A percentile compares a stretch with the other conserved stretches of the same genome.
Evolutionary conservation across 2,329 filamentous ascomycete species (phyloP).

Genomic region (Aspergillus tubingensis): DNA sequence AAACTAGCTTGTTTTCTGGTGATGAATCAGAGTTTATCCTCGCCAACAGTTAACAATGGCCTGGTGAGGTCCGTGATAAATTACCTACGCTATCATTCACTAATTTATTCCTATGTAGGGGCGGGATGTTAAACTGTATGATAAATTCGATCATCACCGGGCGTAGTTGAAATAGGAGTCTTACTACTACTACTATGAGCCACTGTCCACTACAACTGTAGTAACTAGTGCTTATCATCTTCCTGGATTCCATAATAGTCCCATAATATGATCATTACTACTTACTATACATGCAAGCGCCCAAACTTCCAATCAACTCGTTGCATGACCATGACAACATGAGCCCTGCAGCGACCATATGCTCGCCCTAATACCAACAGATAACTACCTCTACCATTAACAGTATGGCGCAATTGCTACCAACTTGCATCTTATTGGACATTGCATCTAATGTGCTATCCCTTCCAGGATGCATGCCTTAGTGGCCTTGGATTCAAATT

Average conservation of each 20-base stretch:
- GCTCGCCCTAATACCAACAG: no score
- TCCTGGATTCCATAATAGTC: background rate
- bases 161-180: no score
- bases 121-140: background rate
- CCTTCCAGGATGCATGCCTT: constrained; percentile 7
- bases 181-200: no score
- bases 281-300: background rate
- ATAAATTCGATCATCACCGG: no score
- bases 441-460: background rate
- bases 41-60: background rate
- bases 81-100: background rate
- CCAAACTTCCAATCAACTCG: background rate
- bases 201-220: no score
- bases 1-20: constrained; percentile 20
- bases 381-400: background rate
- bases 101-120: background rate
- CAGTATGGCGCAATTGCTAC: no score
- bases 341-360: background rate
- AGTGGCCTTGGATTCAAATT: background rate
- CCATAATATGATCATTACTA: no score
- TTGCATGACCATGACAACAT: background rate
- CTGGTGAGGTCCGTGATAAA: background rate
- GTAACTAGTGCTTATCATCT: background rate
- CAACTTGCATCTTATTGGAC: background rate
- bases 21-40: constrained; percentile 9